Conservation (phyloP, 345 rosid genomes). For the Gossypium longicalyx region DNA sequence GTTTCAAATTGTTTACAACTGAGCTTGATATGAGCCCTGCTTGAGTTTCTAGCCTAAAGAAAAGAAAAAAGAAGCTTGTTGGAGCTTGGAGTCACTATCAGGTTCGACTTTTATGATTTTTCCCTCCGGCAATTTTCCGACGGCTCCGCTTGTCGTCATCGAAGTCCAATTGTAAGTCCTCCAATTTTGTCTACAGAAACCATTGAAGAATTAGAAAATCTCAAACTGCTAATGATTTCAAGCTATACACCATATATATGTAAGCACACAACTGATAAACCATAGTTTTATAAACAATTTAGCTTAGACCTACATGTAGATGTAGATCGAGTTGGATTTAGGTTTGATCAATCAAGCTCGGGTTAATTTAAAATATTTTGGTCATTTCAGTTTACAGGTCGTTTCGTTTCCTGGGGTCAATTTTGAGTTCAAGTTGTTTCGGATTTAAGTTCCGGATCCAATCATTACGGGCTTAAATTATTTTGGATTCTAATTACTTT, state of each 20-base stretch:
- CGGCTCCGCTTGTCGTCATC: conserved; percentile 16
- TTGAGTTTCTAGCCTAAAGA: conserved; percentile 20
- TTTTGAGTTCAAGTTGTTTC: too few species aligned
- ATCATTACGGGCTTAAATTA: too few species aligned
- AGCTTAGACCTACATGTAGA: too few species aligned
- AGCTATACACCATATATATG: background rate
- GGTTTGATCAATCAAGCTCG: too few species aligned
- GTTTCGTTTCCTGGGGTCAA: too few species aligned
- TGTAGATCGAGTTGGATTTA: too few species aligned
- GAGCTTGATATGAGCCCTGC: conserved; percentile 40
- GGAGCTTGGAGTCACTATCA: background rate
- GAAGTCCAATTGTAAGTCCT: conserved; percentile 32
- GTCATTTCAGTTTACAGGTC: too few species aligned
- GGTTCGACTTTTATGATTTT: conserved; percentile 14
- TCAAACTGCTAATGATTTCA: background rate
- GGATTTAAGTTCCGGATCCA: too few species aligned
- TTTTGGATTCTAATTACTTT: too few species aligned
- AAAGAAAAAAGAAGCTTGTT: background rate
- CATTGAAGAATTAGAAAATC: background rate
- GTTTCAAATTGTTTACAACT: conserved; percentile 25
- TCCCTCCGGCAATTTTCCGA: conserved; percentile 27
- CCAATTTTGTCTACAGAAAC: conserved; percentile 26
- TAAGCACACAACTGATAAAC: background rate
- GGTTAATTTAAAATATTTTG: too few species aligned
- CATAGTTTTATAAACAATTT: too few species aligned